Base-by-base conservation (phyloP, 768 basidiomycete genomes). In the Tephrocybe sp. region DNA sequence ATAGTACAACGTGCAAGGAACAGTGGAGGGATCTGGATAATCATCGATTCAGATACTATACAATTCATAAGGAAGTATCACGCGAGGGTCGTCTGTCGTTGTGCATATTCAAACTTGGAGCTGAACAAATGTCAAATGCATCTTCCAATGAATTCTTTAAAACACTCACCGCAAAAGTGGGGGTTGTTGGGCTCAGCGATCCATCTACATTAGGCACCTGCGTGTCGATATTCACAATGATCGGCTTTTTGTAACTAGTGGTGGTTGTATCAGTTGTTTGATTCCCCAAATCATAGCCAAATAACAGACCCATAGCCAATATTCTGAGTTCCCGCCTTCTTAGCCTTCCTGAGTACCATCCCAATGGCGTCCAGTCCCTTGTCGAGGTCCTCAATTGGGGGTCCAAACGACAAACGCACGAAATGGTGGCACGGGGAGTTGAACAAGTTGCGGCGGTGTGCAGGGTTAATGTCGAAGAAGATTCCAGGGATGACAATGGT, bases 401-500 rank as follows among this genome's bases (percentile, higher is more conserved):
- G 91, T 0, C 91, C 90, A 63, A 93, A 93, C 24, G 88, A 90
- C 32, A 97, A 69, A 20, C 95, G 84, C 21, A 97, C 85, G 58
- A 90, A 97, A 64, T 89, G 86, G 69, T 92, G 88, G 71, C 92
- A 95, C 9, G 93, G 90, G 14, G 90, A 93, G 61, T 85, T 83
- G 74, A 96, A 91, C 46, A 97, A 71, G 67, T 96, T 92, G 55
- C 94, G 81, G 59, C 93, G 85, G 59, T 94, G 88, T 14, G 87
- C 51, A 20, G 88, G 89, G 68, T 82, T 86, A 63, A 90, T 87
- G 60, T 90, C 89, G 58, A 93, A 93, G 75, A 93, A 93, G 58
- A 90, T 90, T 10, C 93, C 93, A 4, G 93, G 92, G 41, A 94
- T 91, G 48, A 92, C 88, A 57, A 93, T 93, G 9, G 91, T 89